Evolutionary conservation across 208 protist species (phyloP), one percentile per base, ranked within the genome.

Genomic region (Chromosphaera perkinsii): DNA sequence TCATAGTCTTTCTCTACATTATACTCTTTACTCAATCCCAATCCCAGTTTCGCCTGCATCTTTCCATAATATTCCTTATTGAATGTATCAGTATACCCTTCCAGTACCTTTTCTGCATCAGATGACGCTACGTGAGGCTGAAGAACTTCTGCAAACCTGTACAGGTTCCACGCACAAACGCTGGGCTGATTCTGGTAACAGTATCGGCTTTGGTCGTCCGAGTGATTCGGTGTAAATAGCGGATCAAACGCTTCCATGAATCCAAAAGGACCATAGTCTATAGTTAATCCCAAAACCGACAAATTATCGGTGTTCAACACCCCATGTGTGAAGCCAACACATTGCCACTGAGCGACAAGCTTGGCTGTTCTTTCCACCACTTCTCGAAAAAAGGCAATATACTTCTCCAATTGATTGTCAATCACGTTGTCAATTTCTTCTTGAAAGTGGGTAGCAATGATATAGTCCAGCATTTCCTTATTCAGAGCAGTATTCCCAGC

Each of bases 251-350:
- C 20, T 7, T 65, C 70, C 39, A 75, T 51, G 42, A 75, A 75
- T 2, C 60, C 81, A 73, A 72, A 88, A 7, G 83, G 83, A 12
- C 83, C 83, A 58, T 85, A 85, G 67, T 85, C 83, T 29, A 88
- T 78, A 10, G 83, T 85, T 1, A 85, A 32, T 51, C 83, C 80
- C 3, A 80, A 40, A 37, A 84, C 70, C 32, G 36, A 60, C 70
- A 85, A 75, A 64, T 88, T 85, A 73, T 88, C 83, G 3, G 83
- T 88, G 69, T 88, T 88, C 24, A 88, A 43, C 0, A 88, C 80
- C 1, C 83, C 83, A 65, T 85, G 78, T 48, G 51, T 58, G 42
- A 78, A 88, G 20, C 83, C 83, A 0, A 84, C 62, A 2, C 48
- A 42, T 62, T 83, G 75, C 82, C 79, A 86, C 20, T 74, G 31